Percentiles rank a stretch among this genome's conserved stretches.
Evolutionary conservation across 164 flowering plant genomes (phyloP).

Genomic region (Macadamia integrifolia): DNA sequence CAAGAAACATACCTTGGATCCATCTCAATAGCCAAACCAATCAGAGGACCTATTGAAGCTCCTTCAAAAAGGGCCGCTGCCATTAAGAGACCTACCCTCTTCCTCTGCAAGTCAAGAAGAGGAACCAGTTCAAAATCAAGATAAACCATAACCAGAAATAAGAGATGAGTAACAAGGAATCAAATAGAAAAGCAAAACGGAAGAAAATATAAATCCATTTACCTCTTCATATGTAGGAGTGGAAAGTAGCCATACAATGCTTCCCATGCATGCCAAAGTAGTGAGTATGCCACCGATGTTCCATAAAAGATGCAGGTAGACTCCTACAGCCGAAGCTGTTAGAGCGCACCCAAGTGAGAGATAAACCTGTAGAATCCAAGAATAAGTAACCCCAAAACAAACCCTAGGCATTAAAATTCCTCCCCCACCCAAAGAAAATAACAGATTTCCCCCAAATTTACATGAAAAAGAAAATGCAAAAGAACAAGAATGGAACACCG

Average conservation of each 20-base stretch:
- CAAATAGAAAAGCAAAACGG: not conserved
- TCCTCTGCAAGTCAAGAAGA: constrained; percentile 37
- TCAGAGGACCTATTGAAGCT: constrained; percentile 77
- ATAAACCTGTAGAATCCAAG: constrained; percentile 53
- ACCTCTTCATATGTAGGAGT: constrained; percentile 65
- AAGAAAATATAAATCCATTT: not conserved
- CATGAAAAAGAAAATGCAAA: no score
- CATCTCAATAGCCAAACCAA: constrained; percentile 57
- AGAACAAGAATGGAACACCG: no score
- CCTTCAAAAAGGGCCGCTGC: constrained; percentile 61
- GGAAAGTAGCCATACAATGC: constrained; percentile 51
- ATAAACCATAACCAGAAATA: not conserved
- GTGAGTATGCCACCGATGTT: constrained; percentile 89
- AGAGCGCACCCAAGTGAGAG: constrained; percentile 68
- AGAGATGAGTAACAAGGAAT: not conserved
- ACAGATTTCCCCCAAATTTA: not conserved
- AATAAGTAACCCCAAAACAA: not conserved
- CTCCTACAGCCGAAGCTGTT: constrained; percentile 70
- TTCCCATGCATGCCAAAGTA: constrained; percentile 46
- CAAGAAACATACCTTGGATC: constrained; percentile 57
- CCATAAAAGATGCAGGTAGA: constrained; percentile 68
- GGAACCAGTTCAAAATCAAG: not conserved
- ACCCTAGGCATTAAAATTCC: not conserved
- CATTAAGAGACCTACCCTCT: constrained; percentile 67
- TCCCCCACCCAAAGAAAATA: not conserved